Evolutionary conservation across 192 early-diverging fungal species (phyloP).

Genomic region (Linnemannia hyalina): DNA sequence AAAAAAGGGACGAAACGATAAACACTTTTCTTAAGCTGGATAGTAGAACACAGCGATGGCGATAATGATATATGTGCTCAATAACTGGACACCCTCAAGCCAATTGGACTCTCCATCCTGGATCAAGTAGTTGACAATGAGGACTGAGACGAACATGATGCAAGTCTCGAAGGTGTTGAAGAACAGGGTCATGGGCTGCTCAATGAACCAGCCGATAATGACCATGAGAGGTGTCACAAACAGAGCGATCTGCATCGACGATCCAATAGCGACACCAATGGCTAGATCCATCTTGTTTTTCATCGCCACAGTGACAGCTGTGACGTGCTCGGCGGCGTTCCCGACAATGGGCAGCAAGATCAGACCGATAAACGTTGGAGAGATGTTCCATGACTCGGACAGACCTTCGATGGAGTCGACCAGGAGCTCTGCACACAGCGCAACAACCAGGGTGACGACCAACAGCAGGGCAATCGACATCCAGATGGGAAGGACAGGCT

Average conservation of each 20-base stretch:
- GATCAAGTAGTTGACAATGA: constrained; percentile 85
- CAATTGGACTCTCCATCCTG: constrained; percentile 92
- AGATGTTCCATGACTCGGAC: constrained; percentile 75
- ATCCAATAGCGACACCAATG: constrained; percentile 90
- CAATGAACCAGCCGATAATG: constrained; percentile 89
- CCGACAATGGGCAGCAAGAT: constrained; percentile 93
- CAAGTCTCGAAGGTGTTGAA: constrained; percentile 88
- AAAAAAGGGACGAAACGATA: background rate
- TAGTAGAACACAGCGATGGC: constrained; percentile 86
- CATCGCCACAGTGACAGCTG: constrained; percentile 82
- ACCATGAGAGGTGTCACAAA: constrained; percentile 78
- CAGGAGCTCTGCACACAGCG: constrained; percentile 87
- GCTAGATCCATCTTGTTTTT: constrained; percentile 95
- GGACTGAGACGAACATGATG: constrained; percentile 82
- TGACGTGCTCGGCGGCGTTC: constrained; percentile 91
- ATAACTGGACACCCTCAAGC: constrained; percentile 89
- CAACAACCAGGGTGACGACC: constrained; percentile 76
- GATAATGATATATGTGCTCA: constrained; percentile 88
- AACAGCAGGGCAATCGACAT: constrained; percentile 58
- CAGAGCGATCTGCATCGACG: constrained; percentile 91
- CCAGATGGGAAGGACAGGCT: constrained; percentile 67
- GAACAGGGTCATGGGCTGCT: constrained; percentile 82
- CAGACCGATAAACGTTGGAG: constrained; percentile 90
- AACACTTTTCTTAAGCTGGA: constrained; percentile 38
- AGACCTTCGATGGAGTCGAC: constrained; percentile 87